Percentiles rank a stretch among this genome's conserved stretches.
Evolutionary conservation across 2,329 filamentous ascomycete genomes (phyloP).

Genomic region (Apiospora marii): DNA sequence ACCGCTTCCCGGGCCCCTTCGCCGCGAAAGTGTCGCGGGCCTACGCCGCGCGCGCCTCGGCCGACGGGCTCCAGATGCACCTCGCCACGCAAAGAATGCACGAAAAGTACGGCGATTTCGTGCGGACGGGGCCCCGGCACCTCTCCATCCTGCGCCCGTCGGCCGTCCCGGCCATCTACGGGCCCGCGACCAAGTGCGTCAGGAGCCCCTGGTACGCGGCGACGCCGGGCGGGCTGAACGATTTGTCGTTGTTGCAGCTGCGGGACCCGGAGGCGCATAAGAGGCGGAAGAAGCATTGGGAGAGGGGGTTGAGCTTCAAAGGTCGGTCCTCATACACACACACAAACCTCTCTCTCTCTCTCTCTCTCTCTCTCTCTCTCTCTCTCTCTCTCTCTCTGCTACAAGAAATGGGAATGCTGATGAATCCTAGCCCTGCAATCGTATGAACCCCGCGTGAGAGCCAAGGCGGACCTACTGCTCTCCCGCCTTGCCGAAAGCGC

Average conservation of each 20-base stretch:
- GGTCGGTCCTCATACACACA: conserved; percentile 16
- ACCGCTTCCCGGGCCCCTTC: conserved; percentile 28
- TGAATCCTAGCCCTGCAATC: neutral
- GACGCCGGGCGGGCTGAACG: neutral
- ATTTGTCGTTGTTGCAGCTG: neutral
- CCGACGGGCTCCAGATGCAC: conserved; percentile 22
- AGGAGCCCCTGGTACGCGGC: neutral
- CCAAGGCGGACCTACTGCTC: conserved; percentile 25
- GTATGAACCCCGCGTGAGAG: conserved; percentile 23
- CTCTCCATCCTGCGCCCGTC: conserved; percentile 25
- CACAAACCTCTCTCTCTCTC: no score
- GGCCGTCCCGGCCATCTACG: neutral
- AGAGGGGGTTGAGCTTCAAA: conserved; percentile 27
- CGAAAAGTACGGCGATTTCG: conserved; percentile 27
- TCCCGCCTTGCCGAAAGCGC: neutral
- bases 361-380: no score
- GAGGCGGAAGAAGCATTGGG: conserved; percentile 22
- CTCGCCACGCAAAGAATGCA: conserved; percentile 22
- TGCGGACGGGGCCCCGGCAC: conserved; percentile 30
- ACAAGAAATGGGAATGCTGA: neutral
- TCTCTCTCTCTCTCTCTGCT: no score
- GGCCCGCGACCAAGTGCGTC: neutral
- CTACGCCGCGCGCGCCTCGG: conserved; percentile 25
- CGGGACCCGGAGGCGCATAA: neutral
- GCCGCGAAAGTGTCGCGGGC: conserved; percentile 26